phyloP scores from a whole-genome alignment of 805 yeast genomes.

The Metschnikowia arizonensis region DNA sequence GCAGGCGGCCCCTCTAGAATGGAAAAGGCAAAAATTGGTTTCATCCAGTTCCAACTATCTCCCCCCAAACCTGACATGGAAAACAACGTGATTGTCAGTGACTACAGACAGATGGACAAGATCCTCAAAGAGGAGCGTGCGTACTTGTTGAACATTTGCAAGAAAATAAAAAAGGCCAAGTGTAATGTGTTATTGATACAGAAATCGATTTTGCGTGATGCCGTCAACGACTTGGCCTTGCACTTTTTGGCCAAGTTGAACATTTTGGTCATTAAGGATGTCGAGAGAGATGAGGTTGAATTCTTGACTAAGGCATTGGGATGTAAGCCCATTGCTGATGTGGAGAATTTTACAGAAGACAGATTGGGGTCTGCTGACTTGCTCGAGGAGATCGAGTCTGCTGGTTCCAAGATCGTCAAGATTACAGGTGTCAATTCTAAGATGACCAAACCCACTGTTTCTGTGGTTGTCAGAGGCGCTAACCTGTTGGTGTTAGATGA shows the following conservation, averaged over 20 bases:
- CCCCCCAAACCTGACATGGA: conserved; percentile 98
- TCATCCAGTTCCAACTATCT: conserved; percentile 89
- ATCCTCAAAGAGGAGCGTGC: conserved; percentile 97
- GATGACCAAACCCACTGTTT: conserved; percentile 63
- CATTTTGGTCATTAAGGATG: conserved; percentile 91
- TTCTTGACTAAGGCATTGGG: conserved; percentile 81
- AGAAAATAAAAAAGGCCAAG: conserved; percentile 93
- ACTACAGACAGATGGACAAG: conserved; percentile 98
- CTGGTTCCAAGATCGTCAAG: conserved; percentile 85
- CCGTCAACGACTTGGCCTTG: conserved; percentile 89
- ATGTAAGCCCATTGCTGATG: conserved; percentile 94
- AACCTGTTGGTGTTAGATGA: conserved; percentile 87
- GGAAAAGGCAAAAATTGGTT: conserved; percentile 89
- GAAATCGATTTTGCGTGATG: conserved; percentile 90
- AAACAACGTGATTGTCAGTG: conserved; percentile 94
- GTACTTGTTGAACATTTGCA: conserved; percentile 88
- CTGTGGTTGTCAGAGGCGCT: conserved; percentile 93
- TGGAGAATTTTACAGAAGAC: conserved; percentile 89
- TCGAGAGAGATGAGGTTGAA: conserved; percentile 94
- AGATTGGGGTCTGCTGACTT: conserved; percentile 89
- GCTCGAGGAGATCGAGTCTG: conserved; percentile 84
- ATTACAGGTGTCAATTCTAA: conserved; percentile 70
- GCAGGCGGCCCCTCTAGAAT: conserved; percentile 95
- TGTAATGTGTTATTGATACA: conserved; percentile 90
- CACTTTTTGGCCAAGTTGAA: conserved; percentile 92